phyloP scores from a whole-genome alignment of 345 rosid species.

The Populus pruinosa region DNA sequence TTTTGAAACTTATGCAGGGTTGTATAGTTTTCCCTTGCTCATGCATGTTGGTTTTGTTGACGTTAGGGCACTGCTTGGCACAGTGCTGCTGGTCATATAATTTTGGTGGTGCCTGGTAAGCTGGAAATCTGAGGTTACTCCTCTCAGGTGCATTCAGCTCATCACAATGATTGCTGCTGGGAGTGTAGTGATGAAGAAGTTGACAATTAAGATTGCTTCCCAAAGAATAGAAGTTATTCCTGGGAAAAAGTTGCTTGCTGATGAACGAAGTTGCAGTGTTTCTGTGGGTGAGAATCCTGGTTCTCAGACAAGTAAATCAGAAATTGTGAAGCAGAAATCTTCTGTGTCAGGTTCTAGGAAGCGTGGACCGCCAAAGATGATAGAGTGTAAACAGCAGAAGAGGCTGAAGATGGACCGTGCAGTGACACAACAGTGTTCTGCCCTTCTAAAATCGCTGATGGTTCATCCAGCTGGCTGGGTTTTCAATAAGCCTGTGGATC shows the following conservation, averaged over 20 bases:
- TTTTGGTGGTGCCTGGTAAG: background rate
- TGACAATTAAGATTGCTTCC: conserved; percentile 57
- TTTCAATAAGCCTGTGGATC: conserved; percentile 75
- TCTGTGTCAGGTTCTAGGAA: conserved; percentile 21
- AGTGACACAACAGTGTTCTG: conserved; percentile 46
- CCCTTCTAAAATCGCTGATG: conserved; percentile 42
- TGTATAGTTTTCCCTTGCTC: background rate
- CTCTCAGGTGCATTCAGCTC: conserved; percentile 6
- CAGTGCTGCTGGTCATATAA: conserved; percentile 11
- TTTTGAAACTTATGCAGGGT: background rate
- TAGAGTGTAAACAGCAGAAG: conserved; percentile 42
- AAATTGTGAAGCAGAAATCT: conserved; percentile 17
- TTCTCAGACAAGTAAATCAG: conserved; percentile 13
- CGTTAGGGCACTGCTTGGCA: conserved; percentile 13
- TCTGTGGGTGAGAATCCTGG: conserved; percentile 6
- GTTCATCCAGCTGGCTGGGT: conserved; percentile 48
- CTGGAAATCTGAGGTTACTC: background rate
- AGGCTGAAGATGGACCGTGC: conserved; percentile 54
- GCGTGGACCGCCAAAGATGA: conserved; percentile 34
- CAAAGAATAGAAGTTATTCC: conserved; percentile 32
- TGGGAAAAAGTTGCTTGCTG: conserved; percentile 21
- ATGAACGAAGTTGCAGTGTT: conserved; percentile 5
- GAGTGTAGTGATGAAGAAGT: conserved; percentile 32
- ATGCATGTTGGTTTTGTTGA: conserved; percentile 5
- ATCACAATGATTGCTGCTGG: conserved; percentile 40